phyloP scores from a whole-genome alignment of 306 rosid genomes.

The Inga leiocalycina region DNA sequence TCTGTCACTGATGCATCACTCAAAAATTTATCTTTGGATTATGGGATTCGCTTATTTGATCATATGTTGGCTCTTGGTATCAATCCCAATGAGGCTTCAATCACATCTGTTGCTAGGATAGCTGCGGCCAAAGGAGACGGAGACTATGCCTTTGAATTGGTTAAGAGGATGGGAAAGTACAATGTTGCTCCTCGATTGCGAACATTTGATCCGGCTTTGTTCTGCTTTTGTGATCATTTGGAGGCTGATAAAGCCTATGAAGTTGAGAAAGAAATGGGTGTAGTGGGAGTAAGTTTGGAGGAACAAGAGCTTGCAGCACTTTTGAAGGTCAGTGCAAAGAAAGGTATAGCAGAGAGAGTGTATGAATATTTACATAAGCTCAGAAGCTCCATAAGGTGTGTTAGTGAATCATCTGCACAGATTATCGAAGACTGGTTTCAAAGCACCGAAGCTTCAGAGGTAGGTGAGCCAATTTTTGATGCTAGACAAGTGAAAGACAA shows the following conservation, averaged over 20 bases:
- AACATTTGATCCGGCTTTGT: constrained; percentile 73
- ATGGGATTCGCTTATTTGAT: constrained; percentile 69
- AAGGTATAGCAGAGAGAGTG: constrained; percentile 60
- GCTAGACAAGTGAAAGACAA: constrained; percentile 42
- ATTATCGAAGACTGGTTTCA: constrained; percentile 78
- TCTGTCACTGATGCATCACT: constrained; percentile 53
- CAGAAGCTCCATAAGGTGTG: constrained; percentile 61
- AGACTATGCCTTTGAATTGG: constrained; percentile 59
- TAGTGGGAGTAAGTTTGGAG: constrained; percentile 56
- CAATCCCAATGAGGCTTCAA: constrained; percentile 77
- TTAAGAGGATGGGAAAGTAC: constrained; percentile 50
- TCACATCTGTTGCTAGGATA: constrained; percentile 73
- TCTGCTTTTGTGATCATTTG: constrained; percentile 59
- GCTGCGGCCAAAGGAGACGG: constrained; percentile 75
- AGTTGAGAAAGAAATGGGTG: constrained; percentile 68
- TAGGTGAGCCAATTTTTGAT: constrained; percentile 53
- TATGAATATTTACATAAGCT: constrained; percentile 81
- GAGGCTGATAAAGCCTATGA: constrained; percentile 78
- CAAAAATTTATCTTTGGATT: constrained; percentile 45
- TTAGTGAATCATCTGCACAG: constrained; percentile 53
- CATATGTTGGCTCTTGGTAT: constrained; percentile 50
- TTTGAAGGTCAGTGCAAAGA: constrained; percentile 59
- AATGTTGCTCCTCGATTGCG: constrained; percentile 60
- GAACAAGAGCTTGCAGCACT: constrained; percentile 74
- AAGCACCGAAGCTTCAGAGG: constrained; percentile 48